Conservation (phyloP, 441 rosid genomes). For the Arabidopsis lyrata region DNA sequence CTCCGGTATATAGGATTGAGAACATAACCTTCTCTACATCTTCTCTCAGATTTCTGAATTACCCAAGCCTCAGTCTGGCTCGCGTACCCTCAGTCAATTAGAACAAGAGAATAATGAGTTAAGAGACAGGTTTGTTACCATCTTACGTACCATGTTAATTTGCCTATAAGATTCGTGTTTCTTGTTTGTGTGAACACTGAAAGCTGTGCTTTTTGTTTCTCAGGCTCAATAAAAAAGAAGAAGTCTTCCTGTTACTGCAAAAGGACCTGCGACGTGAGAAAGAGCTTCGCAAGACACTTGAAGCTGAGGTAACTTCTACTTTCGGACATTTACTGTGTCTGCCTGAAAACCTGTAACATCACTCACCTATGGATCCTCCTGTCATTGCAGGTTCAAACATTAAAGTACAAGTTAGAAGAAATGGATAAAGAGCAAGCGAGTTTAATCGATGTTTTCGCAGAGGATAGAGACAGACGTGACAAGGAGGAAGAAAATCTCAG, state of each 20-base stretch:
- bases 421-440: slow-evolving; percentile 72
- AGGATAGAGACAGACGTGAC: slow-evolving; percentile 77
- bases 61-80: slow-evolving; percentile 36
- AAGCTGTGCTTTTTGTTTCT: slow-evolving; percentile 10
- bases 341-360: not conserved
- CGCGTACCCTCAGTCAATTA: slow-evolving; percentile 46
- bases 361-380: not conserved
- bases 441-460: slow-evolving; percentile 67
- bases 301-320: slow-evolving; percentile 58
- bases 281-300: slow-evolving; percentile 56
- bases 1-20: slow-evolving; percentile 28
- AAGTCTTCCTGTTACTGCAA: slow-evolving; percentile 35
- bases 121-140: slow-evolving; percentile 58
- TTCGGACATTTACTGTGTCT: not conserved
- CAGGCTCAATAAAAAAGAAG: slow-evolving; percentile 59
- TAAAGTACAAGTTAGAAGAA: slow-evolving; percentile 58
- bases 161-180: slow-evolving; percentile 1
- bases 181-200: not conserved
- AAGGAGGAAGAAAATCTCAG: slow-evolving; percentile 70
- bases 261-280: slow-evolving; percentile 52
- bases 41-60: slow-evolving; percentile 29
- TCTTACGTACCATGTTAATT: slow-evolving; percentile 16
- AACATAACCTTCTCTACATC: not conserved
- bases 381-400: slow-evolving; percentile 53
- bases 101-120: slow-evolving; percentile 66